These are phyloP conservation scores for Articulospora tetracladia DNA, from an alignment of 495 filamentous ascomycete species.

Conservation along the genomic window DNA sequence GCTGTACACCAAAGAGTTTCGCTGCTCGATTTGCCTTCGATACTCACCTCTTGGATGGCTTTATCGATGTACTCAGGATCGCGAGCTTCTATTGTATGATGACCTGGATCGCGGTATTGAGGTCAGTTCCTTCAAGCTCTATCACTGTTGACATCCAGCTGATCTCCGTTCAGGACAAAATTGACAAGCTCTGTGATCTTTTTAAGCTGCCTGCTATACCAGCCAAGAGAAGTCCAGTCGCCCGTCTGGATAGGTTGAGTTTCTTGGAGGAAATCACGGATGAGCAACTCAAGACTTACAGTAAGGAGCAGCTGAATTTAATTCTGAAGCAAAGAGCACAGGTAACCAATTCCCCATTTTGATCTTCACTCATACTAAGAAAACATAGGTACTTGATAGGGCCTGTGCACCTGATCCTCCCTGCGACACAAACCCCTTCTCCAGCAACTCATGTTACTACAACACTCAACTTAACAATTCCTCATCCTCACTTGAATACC, in stretches of 20 bases:
- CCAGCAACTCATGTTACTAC: neutral
- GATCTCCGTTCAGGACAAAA: slow-evolving; percentile 21
- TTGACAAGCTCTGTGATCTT: slow-evolving; percentile 24
- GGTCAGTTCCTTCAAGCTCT: slow-evolving; percentile 24
- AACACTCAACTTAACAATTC: neutral
- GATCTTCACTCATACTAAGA: slow-evolving; percentile 21
- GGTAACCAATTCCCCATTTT: slow-evolving; percentile 6
- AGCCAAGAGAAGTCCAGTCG: slow-evolving; percentile 15
- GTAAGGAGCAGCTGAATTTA: slow-evolving; percentile 32
- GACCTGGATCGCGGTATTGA: slow-evolving; percentile 26
- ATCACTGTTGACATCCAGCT: neutral
- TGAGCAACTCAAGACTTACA: slow-evolving; percentile 42
- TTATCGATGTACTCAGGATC: slow-evolving; percentile 62
- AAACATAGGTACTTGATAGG: neutral
- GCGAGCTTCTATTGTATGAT: slow-evolving; percentile 38
- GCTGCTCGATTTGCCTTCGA: slow-evolving; percentile 49
- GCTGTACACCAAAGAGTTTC: slow-evolving; percentile 37
- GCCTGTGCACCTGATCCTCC: neutral
- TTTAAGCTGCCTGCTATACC: slow-evolving; percentile 17
- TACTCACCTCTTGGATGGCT: slow-evolving; percentile 56
- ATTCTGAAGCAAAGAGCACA: slow-evolving; percentile 37
- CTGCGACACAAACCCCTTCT: neutral
- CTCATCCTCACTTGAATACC: neutral
- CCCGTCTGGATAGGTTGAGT: slow-evolving; percentile 19
- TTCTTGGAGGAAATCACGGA: slow-evolving; percentile 49